Evolutionary conservation across 306 rosid species (phyloP), one percentile per base, ranked within the genome.

Genomic region (Ormosia semicastrata): DNA sequence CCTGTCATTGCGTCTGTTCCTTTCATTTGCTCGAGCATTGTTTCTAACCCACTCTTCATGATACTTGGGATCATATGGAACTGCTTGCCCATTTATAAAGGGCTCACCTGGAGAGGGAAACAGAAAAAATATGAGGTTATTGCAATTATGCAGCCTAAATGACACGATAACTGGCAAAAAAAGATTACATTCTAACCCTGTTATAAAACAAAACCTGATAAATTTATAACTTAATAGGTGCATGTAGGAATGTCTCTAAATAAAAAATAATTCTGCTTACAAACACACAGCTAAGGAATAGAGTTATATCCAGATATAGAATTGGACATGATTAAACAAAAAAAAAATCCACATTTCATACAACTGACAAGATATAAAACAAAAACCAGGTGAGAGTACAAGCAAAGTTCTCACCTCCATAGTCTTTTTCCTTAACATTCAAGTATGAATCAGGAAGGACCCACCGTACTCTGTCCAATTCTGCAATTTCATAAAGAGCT

Each of bases 361-460:
- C 3, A 6, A 37, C 41, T 24, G 24, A 24, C 24, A 24, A 24
- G 24, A 24, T 24, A 24, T 24, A 24, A 24, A 24, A 37, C 29
- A 33, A 74, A 66, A 63, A 7, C 56, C 53, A 77, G 13, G 76
- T 4, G 54, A 73, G 14, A 37, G 50, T 60, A 80, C 32, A 37
- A 66, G 63, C 8, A 13, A 49, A 64, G 29, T 54, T 0, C 40
- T 75, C 85, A 96, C 99, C 99, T 89, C 99, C 99, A 66, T 96
- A 96, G 78, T 96, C 95, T 72, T 93, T 92, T 73, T 93, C 92
- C 91, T 46, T 91, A 0, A 96, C 99, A 85, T 92, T 97, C 97
- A 96, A 72, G 85, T 93, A 96, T 0, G 98, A 96, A 87, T 96
- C 99, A 29, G 99, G 99, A 81, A 96, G 98, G 13, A 96, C 99